Percentiles rank a stretch among this genome's conserved stretches.
These are phyloP conservation scores for Parafenestella ontariensis DNA, from an alignment of 2,329 filamentous ascomycete genomes.

Conservation along the genomic window DNA sequence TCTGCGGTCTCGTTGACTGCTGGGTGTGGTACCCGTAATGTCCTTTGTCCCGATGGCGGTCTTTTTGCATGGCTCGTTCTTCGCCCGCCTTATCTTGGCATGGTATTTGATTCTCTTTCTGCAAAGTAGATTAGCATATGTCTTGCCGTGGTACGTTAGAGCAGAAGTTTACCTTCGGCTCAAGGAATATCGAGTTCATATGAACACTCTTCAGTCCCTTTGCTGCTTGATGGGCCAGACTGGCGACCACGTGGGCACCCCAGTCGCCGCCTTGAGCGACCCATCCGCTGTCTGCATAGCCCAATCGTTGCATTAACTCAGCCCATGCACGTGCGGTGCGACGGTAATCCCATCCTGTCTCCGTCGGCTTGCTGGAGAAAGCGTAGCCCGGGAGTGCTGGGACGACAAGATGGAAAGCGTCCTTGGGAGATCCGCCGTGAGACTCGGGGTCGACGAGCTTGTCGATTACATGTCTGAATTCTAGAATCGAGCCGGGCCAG, in stretches of 20 bases:
- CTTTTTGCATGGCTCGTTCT: background rate
- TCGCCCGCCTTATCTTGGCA: background rate
- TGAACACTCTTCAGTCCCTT: slow-evolving; percentile 18
- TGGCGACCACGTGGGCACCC: slow-evolving; percentile 6
- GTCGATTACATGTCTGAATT: slow-evolving; percentile 22
- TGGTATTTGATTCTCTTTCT: background rate
- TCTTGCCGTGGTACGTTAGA: background rate
- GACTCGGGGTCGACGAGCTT: slow-evolving; percentile 45
- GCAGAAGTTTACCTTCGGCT: slow-evolving; percentile 11
- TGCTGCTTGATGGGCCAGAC: slow-evolving; percentile 14
- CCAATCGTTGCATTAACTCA: slow-evolving; percentile 70
- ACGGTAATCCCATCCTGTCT: slow-evolving; percentile 61
- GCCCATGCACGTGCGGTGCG: slow-evolving; percentile 69
- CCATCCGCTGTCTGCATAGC: slow-evolving; percentile 60
- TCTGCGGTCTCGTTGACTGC: slow-evolving; percentile 73
- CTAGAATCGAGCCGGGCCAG: slow-evolving; percentile 55
- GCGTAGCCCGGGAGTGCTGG: slow-evolving; percentile 61
- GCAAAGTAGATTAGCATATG: background rate
- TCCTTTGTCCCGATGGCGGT: background rate
- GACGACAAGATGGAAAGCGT: slow-evolving; percentile 58
- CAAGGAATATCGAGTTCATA: slow-evolving; percentile 17
- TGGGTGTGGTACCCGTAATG: slow-evolving; percentile 60
- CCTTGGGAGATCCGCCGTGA: slow-evolving; percentile 2
- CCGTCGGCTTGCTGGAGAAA: slow-evolving; percentile 55
- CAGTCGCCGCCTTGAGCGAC: slow-evolving; percentile 20